A percentile compares a stretch with the other conserved stretches of the same genome.
These are phyloP conservation scores for Cercospora nicotianae DNA, from an alignment of 2,329 filamentous ascomycete genomes.

Conservation along the genomic window DNA sequence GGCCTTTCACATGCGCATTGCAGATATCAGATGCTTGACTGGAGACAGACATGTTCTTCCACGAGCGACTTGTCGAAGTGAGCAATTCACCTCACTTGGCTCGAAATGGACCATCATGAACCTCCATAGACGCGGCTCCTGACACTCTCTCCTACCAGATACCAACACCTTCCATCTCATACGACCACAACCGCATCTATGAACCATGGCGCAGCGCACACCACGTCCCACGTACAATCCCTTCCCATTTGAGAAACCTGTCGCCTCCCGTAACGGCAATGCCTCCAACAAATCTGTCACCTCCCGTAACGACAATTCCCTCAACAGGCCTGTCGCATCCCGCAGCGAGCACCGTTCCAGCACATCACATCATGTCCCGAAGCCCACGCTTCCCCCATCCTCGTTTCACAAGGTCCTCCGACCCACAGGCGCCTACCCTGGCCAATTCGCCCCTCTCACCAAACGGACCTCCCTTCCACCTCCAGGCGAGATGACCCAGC, in stretches of 20 bases:
- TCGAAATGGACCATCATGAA: too few species aligned
- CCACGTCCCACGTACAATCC: neutral
- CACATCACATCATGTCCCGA: too few species aligned
- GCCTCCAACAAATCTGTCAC: neutral
- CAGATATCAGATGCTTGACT: neutral
- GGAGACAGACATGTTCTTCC: too few species aligned
- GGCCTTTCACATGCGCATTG: neutral
- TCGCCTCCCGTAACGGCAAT: neutral
- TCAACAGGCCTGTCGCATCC: too few species aligned
- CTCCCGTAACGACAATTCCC: too few species aligned
- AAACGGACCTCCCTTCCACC: slow-evolving; percentile 1
- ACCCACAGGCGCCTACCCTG: neutral
- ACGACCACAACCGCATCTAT: too few species aligned
- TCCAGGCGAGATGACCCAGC: neutral
- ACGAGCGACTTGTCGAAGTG: too few species aligned
- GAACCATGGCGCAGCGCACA: neutral
- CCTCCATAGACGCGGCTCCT: too few species aligned
- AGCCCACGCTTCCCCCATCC: neutral
- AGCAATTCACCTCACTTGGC: neutral
- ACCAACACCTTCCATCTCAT: too few species aligned
- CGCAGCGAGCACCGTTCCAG: too few species aligned
- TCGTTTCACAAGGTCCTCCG: neutral
- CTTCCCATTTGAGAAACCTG: neutral
- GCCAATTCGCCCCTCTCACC: neutral
- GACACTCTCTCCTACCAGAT: too few species aligned